Evolutionary conservation across 768 basidiomycete genomes (phyloP).

Genomic region (Crepidotus variabilis): DNA sequence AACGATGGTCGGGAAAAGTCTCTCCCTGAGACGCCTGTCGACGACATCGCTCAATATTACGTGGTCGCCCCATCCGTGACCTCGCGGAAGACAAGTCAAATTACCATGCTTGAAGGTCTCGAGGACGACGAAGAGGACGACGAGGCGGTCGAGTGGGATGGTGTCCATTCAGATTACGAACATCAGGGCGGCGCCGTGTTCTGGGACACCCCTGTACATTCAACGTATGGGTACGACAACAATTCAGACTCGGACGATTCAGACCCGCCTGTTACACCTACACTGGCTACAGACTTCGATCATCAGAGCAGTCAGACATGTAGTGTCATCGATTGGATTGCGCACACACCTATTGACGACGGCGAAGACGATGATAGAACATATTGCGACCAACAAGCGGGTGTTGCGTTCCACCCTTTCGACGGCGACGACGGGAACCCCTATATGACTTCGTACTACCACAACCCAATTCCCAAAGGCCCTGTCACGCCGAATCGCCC

Average conservation of each 20-base stretch:
- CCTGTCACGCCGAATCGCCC: slow-evolving; percentile 16
- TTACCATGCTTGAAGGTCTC: slow-evolving; percentile 7
- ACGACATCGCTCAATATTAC: slow-evolving; percentile 18
- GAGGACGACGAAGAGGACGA: slow-evolving; percentile 1
- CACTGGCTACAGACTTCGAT: background rate
- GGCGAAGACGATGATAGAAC: background rate
- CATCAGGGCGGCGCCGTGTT: background rate
- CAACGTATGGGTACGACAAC: slow-evolving; percentile 2
- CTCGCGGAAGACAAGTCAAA: background rate
- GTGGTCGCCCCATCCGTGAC: slow-evolving; percentile 14
- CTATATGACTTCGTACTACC: slow-evolving; percentile 20
- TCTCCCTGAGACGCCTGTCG: background rate
- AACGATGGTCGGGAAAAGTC: slow-evolving; percentile 7
- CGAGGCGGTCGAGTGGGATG: background rate
- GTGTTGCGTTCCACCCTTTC: background rate
- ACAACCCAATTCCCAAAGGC: slow-evolving; percentile 16
- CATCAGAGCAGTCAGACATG: background rate
- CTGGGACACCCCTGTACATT: slow-evolving; percentile 3
- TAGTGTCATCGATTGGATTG: slow-evolving; percentile 2
- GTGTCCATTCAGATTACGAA: background rate
- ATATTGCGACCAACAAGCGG: background rate
- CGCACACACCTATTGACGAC: slow-evolving; percentile 2
- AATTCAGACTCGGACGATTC: slow-evolving; percentile 6
- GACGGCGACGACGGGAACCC: slow-evolving; percentile 18
- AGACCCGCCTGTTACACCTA: slow-evolving; percentile 8